Evolutionary conservation across 2,329 filamentous ascomycete species (phyloP), one percentile per base, ranked within the genome.

Genomic region (Diaporthe citrichinensis): DNA sequence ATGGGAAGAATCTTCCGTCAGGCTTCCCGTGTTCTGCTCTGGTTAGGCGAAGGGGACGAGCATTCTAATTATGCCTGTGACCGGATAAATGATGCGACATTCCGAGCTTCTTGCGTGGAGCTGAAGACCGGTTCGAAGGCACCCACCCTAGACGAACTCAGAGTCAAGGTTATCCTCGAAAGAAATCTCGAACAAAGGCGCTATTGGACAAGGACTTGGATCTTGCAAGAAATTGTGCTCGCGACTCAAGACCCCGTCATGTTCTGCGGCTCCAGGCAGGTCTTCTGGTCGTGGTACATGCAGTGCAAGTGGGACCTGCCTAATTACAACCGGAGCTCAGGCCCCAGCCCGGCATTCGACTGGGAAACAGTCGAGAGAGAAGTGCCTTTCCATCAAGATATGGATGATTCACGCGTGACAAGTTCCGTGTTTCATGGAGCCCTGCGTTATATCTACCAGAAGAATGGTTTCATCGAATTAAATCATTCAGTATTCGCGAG

Each of bases 1-100:
- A 75, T 77, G 76, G 34, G 71, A 4, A 44, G 46, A 17, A 51
- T 75, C 1, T 77, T 71, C 46, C 59, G 59, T 6, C 59, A 65
- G 25, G 59, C 39, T 14, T 46, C 25, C 15, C 59, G 39, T 23
- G 39, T 46, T 5, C 25, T 65, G 2, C 25, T 44, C 6, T 46
- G 59, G 59, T 14, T 65, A 10, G 39, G 59, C 15, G 39, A 65
- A 14, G 59, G 39, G 3, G 59, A 65, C 25, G 25, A 46, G 8
- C 23, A 31, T 3, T 46, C 59, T 23, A 41, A 65, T 46, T 3
- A 31, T 5, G 59, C 59, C 3, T 7, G 31, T 3, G 59, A 46
- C 15, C 41, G 8, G 7, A 46, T 65, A 1, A 23, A 31, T 23
- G 59, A 65, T 8, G 15, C 7, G 25, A 31, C 3, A 20, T 65